Percentiles rank a stretch among this genome's conserved stretches.
Evolutionary conservation across 306 rosid species (phyloP).

Genomic region (Trichosanthes truncata): DNA sequence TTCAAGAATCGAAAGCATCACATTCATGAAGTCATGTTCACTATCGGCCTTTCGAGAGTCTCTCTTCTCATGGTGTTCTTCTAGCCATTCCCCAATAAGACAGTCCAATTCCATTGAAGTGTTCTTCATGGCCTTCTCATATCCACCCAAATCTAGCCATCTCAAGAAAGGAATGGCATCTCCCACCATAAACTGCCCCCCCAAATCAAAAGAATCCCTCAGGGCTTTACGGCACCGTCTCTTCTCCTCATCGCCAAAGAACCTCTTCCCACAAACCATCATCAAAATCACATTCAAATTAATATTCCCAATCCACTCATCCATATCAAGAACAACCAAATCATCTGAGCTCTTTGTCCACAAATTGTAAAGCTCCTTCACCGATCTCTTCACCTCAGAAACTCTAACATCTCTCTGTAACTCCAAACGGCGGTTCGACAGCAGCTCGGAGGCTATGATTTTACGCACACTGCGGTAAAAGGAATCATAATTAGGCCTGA

Average conservation of each 20-base stretch:
- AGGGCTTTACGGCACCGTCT: conserved; percentile 2
- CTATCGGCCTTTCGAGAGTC: not conserved
- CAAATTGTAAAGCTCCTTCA: conserved; percentile 17
- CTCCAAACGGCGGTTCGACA: conserved; percentile 31
- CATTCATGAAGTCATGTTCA: conserved; percentile 34
- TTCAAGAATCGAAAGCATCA: conserved; percentile 17
- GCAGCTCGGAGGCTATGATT: conserved; percentile 17
- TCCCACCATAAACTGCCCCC: conserved; percentile 19
- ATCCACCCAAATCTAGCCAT: conserved; percentile 48
- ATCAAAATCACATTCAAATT: conserved; percentile 28
- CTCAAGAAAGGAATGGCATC: conserved; percentile 31
- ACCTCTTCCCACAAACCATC: conserved; percentile 30
- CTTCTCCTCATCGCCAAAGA: not conserved
- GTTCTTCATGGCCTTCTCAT: conserved; percentile 32
- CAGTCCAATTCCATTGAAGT: conserved; percentile 20
- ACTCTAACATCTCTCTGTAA: conserved; percentile 16
- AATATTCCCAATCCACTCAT: conserved; percentile 25
- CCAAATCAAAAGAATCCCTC: conserved; percentile 15
- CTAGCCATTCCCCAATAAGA: conserved; percentile 22
- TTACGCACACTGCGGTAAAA: conserved; percentile 37
- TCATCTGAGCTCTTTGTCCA: conserved; percentile 21
- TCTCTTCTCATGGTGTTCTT: conserved; percentile 23
- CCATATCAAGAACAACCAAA: conserved; percentile 17
- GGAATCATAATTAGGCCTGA: conserved; percentile 16
- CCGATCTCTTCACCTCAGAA: conserved; percentile 13